phyloP scores from a whole-genome alignment of 495 filamentous ascomycete genomes.

The Daldinia vernicosa region DNA sequence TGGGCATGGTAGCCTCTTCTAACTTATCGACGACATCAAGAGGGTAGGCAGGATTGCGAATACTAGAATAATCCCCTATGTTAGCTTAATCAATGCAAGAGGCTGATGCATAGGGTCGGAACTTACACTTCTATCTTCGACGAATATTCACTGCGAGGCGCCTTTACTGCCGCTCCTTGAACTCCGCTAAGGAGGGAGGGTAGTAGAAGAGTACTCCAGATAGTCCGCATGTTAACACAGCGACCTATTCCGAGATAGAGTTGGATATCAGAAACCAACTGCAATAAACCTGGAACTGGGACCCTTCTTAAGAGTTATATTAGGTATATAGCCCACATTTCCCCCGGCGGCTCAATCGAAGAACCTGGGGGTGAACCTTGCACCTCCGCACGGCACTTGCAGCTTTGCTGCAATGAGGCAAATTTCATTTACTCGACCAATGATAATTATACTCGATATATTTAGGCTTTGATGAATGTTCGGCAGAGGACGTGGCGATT shows the following conservation, averaged over 20 bases:
- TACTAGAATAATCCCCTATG: conserved; percentile 3
- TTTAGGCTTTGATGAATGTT: conserved; percentile 27
- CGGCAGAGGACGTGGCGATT: conserved; percentile 15
- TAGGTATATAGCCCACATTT: conserved; percentile 45
- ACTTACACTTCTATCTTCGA: conserved; percentile 50
- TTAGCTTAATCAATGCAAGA: conserved; percentile 12
- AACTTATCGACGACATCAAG: conserved; percentile 54
- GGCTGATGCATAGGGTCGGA: not conserved
- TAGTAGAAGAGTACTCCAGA: conserved; percentile 46
- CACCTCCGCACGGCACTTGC: conserved; percentile 47
- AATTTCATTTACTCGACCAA: conserved; percentile 47
- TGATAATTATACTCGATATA: conserved; percentile 43
- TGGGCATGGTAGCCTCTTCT: conserved; percentile 49
- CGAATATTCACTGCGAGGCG: conserved; percentile 36
- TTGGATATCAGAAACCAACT: conserved; percentile 10
- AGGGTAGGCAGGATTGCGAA: conserved; percentile 50
- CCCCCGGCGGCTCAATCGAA: conserved; percentile 42
- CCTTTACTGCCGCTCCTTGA: conserved; percentile 25
- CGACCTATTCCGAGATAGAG: conserved; percentile 22
- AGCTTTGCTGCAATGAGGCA: conserved; percentile 39
- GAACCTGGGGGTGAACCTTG: conserved; percentile 29
- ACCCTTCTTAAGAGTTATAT: conserved; percentile 32
- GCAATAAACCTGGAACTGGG: conserved; percentile 16
- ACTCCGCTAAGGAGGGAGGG: conserved; percentile 48
- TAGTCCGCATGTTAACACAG: conserved; percentile 47